Evolutionary conservation across 2,329 filamentous ascomycete genomes (phyloP).

Genomic region (Alternaria ventricosa): DNA sequence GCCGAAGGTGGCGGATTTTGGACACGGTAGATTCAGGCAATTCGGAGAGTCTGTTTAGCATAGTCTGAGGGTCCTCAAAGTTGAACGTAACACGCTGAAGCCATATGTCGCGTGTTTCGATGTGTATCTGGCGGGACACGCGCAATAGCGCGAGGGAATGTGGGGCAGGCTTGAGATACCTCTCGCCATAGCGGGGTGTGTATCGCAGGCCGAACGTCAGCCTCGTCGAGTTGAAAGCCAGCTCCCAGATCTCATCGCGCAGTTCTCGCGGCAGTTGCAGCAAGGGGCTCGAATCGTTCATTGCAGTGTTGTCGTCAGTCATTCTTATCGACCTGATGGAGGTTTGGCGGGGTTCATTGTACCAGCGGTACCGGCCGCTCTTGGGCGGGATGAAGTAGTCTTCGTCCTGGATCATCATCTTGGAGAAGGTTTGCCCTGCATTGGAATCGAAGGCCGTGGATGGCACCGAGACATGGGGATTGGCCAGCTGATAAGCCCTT

Average conservation of each 20-base stretch:
- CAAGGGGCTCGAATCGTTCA: conserved; percentile 11
- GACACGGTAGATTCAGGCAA: conserved; percentile 13
- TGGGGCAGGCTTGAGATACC: conserved; percentile 19
- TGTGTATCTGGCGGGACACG: conserved; percentile 17
- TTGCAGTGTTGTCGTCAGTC: background rate
- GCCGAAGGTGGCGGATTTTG: conserved; percentile 18
- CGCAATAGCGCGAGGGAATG: conserved; percentile 19
- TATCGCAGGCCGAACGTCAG: conserved; percentile 20
- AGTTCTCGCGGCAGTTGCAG: conserved; percentile 18
- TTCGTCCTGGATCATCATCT: conserved; percentile 18
- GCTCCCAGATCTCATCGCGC: conserved; percentile 18
- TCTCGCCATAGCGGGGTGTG: conserved; percentile 17
- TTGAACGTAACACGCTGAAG: conserved; percentile 19
- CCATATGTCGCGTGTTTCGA: conserved; percentile 21
- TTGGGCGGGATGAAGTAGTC: conserved; percentile 14
- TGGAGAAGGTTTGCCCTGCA: conserved; percentile 8
- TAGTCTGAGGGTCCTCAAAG: conserved; percentile 19
- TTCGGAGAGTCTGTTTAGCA: conserved; percentile 16
- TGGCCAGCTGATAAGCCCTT: conserved; percentile 13
- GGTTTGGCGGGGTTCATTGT: conserved; percentile 6
- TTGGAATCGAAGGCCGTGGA: conserved; percentile 4
- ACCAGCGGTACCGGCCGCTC: conserved; percentile 12
- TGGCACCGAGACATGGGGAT: conserved; percentile 9
- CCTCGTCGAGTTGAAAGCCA: conserved; percentile 22
- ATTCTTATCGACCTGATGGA: conserved; percentile 4